These are phyloP conservation scores for Aspergillus taichungensis DNA, from an alignment of 495 filamentous ascomycete genomes.

Conservation along the genomic window DNA sequence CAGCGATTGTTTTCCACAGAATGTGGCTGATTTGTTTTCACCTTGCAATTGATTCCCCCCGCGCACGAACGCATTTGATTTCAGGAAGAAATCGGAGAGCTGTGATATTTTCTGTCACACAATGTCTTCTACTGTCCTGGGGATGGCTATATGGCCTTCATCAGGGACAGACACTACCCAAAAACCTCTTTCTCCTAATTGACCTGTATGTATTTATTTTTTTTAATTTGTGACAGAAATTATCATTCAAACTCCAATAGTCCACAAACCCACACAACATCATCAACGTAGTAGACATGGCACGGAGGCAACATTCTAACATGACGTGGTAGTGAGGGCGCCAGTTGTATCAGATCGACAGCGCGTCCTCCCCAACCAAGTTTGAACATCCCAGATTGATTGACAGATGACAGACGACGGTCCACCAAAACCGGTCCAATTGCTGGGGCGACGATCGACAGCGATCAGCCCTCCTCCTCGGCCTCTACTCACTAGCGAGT, in stretches of 20 bases:
- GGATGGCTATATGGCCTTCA: neutral
- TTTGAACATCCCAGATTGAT: too few species aligned
- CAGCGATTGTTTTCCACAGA: conserved; percentile 17
- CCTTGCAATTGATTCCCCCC: conserved; percentile 11
- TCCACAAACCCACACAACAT: neutral
- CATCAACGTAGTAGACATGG: too few species aligned
- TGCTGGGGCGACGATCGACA: too few species aligned
- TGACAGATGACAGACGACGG: too few species aligned
- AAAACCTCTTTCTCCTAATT: conserved; percentile 11
- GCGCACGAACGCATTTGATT: conserved; percentile 13
- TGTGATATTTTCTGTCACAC: conserved; percentile 9
- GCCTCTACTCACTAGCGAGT: neutral
- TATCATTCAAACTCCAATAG: conserved; percentile 2
- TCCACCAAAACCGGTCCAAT: too few species aligned
- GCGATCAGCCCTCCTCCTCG: too few species aligned
- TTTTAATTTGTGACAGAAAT: conserved; percentile 22
- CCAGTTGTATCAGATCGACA: too few species aligned
- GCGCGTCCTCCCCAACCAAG: too few species aligned
- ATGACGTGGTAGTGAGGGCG: too few species aligned
- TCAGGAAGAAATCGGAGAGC: conserved; percentile 5
- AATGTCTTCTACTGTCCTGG: conserved; percentile 6
- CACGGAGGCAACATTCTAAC: too few species aligned
- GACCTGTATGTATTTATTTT: conserved; percentile 18
- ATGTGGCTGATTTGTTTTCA: conserved; percentile 12
- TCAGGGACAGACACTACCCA: neutral